Evolutionary conservation across 2,329 filamentous ascomycete species (phyloP).

Genomic region (Tolypocladium capitatum): DNA sequence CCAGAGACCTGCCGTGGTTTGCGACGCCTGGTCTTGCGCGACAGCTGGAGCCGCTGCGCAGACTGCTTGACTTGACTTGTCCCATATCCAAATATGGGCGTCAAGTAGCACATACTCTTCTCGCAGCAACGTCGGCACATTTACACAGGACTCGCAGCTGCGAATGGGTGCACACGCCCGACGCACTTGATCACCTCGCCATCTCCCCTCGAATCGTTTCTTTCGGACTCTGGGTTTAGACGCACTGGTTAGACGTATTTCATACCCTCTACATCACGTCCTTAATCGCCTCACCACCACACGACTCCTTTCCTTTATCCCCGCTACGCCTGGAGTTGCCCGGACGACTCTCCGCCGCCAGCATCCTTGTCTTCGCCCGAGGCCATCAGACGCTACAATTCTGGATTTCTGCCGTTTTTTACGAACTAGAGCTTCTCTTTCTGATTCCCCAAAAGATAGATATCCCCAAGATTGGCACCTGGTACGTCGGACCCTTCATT

Average conservation of each 20-base stretch:
- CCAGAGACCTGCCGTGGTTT: not conserved
- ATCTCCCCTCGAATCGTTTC: conserved; percentile 9
- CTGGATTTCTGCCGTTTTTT: conserved; percentile 6
- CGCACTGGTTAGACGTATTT: conserved; percentile 24
- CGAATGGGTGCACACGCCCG: conserved; percentile 13
- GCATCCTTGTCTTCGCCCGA: not conserved
- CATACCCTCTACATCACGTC: conserved; percentile 9
- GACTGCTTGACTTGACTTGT: not conserved
- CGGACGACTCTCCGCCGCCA: not conserved
- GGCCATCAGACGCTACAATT: not conserved
- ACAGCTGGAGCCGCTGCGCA: not conserved
- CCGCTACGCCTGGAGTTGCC: conserved; percentile 8
- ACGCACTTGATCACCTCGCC: conserved; percentile 8
- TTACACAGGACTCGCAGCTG: conserved; percentile 6
- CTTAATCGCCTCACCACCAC: conserved; percentile 8
- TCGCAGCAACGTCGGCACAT: conserved; percentile 3
- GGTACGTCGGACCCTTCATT: not conserved
- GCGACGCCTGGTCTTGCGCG: conserved; percentile 2
- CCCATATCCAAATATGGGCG: conserved; percentile 7
- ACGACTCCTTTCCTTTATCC: conserved; percentile 9
- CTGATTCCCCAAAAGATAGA: conserved; percentile 12
- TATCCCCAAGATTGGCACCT: conserved; percentile 13
- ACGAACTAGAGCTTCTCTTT: conserved; percentile 15
- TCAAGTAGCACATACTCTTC: conserved; percentile 7
- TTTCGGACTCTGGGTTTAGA: conserved; percentile 24